Evolutionary conservation across 768 basidiomycete species (phyloP), one percentile per base, ranked within the genome.

Genomic region (Lentinus tigrinus): DNA sequence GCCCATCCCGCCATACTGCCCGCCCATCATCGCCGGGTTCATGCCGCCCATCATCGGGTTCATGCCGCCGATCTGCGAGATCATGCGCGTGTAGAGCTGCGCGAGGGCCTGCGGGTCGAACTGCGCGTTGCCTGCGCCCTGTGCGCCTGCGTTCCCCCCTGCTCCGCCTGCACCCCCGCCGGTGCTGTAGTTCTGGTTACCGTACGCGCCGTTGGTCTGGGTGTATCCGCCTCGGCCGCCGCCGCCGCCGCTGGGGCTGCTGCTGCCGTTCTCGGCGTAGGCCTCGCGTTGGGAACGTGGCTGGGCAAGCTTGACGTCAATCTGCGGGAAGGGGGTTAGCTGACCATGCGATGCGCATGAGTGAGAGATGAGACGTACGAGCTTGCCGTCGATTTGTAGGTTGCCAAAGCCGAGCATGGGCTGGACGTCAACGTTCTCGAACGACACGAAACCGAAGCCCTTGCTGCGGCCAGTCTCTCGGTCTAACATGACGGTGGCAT

Each of bases 401-500:
- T 93, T 91, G 6, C 92, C 91, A 51, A 91, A 88, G 1, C 88
- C 90, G 47, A 99, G 85, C 70, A 95, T 90, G 37, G 88, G 88
- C 60, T 93, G 89, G 21, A 95, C 92, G 63, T 89, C 85, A n/a
- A 88, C 89, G 60, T 93, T 89, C 69, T 95, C 90, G 68, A 98
- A 96, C 0, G 94, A 96, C 11, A 98, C 93, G 69, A 99, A 99
- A 0, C 95, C 97, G 63, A 99, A 99, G 13, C 97, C 97, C 72
- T 98, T 97, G 75, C 92, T 95, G 48, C 94, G 77, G 24, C 91
- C 90, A 3, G 94, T 95, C 73, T 98, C 95, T 43, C 94, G 88
- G 74, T 99, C 97, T 65, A 97, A 81, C 97, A 98, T 99, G 64
- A 99, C 94, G 1, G 96, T 98, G 44, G 96, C 95, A 72, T 99